Evolutionary conservation across 2,329 filamentous ascomycete genomes (phyloP), one percentile per base, ranked within the genome.

Genomic region (Ophiostoma montium): DNA sequence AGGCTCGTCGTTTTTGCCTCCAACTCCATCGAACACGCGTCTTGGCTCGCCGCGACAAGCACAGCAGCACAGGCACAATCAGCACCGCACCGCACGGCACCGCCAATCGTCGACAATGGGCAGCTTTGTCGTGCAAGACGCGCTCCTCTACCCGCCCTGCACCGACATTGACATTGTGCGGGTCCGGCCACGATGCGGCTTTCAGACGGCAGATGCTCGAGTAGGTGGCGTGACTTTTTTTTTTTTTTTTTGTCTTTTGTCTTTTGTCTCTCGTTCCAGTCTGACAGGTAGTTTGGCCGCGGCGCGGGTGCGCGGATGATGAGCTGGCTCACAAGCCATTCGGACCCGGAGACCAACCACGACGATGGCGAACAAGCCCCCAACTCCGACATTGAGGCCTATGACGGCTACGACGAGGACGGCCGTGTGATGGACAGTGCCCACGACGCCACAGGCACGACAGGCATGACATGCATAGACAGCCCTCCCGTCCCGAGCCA

Each of bases 151-250:
- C 38, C 36, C 50, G 39, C 38, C 38, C 11, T 13, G 19, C 5
- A 41, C 38, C 18, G 48, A 53, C 36, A 52, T 56, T 42, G 44
- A 49, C n/a, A 49, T 54, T 35, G 53, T 62, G 39, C 57, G 55
- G 21, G 55, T 63, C 32, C 53, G 53, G 35, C 54, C 50, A n/a
- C 51, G 51, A 1, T 57, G 56, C 27, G 57, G 58, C 47, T 53
- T 62, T 12, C 61, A 62, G 49, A 58, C 57, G 1, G 47, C 56
- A 8, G 57, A 57, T 33, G 56, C 51, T 42, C 53, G 61, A 30
- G 61, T 62, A 50, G 41, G 60, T 12, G 1, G 9, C 32, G 5
- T 35, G 15, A 11, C n/a, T 5, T 3, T 1, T 10, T 16, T n/a
- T 33, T 2, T 27, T 27, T 27, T 27, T 27, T 27, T 27, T 27